Base-by-base conservation (phyloP, 2,329 filamentous ascomycete genomes). In the Aureobasidium lini region DNA sequence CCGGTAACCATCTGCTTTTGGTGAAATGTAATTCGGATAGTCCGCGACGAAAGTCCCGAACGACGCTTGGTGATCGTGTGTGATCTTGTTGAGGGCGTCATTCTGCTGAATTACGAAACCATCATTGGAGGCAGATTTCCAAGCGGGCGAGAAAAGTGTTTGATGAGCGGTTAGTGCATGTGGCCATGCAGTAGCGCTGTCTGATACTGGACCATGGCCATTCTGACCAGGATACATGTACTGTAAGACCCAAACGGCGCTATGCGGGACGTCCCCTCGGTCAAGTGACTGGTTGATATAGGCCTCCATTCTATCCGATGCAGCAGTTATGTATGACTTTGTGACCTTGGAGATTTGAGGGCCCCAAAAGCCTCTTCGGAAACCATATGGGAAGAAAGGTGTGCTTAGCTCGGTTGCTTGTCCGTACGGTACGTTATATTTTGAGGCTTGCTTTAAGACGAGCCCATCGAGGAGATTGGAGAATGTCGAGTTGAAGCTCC, bases 11-110 rank as follows among this genome's bases (percentile, higher is more conserved):
- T 48, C 43, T 10, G 44, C 59, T 15, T 48, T 47, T 4, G 62
- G 62, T 36, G 54, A 62, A 10, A 62, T 62, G 39, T 62, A 62
- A 42, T 63, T 63, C 15, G 61, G 58, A 44, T 62, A 63, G 34
- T 62, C 58, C 9, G 59, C 59, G 10, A 62, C 28, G 32, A 49
- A 57, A 8, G 16, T 4, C 7, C 43, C 52, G 4, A 61, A n/a
- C 18, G 11, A 28, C 5, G 36, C 32, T 44, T 63, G 57, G 34
- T 61, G 59, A 1, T 15, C 23, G 16, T 54, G 37, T 7, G 60
- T 63, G 43, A 62, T 57, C 4, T 56, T n/a, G n/a, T 57, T 61
- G 44, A 59, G 23, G 23, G 18, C 23, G 2, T 37, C 42, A 11
- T 57, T 60, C 15, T 39, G 34, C 5, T 40, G 31, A 2, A 36